Conservation (phyloP, 192 early-diverging fungal genomes). For the Diversispora epigaea region DNA sequence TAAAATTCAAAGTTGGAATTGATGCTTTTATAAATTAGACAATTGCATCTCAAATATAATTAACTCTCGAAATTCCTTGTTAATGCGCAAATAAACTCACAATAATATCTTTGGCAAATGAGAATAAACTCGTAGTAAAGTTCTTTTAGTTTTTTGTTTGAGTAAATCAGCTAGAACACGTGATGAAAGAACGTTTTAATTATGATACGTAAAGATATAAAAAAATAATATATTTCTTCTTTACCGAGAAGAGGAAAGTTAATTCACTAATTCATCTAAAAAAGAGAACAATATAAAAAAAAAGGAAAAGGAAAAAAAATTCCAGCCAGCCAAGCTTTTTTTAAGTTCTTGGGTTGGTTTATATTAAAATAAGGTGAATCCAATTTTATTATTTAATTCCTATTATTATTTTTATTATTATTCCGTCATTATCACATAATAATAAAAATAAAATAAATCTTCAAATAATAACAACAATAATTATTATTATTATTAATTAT, state of each 20-base stretch:
- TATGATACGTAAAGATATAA: too few species aligned
- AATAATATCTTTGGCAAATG: neutral
- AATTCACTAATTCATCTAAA: too few species aligned
- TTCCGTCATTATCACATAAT: neutral
- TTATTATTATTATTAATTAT: neutral
- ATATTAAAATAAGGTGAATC: too few species aligned
- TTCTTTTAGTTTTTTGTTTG: neutral
- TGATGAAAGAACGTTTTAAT: neutral
- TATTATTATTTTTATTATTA: too few species aligned
- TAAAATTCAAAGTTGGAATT: neutral
- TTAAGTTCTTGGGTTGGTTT: too few species aligned
- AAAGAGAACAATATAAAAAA: too few species aligned
- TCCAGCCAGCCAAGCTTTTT: too few species aligned
- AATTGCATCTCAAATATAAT: neutral
- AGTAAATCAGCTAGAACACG: neutral
- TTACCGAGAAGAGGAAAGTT: too few species aligned
- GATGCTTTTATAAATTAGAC: neutral
- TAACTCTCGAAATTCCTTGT: neutral
- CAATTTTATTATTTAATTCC: too few species aligned
- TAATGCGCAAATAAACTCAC: neutral
- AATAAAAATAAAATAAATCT: neutral
- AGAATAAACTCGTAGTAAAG: neutral
- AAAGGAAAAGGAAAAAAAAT: too few species aligned
- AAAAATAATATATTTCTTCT: too few species aligned
- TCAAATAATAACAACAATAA: neutral